These are phyloP conservation scores for Rheum nobile DNA, from an alignment of 148 eudicot genomes.

Conservation along the genomic window DNA sequence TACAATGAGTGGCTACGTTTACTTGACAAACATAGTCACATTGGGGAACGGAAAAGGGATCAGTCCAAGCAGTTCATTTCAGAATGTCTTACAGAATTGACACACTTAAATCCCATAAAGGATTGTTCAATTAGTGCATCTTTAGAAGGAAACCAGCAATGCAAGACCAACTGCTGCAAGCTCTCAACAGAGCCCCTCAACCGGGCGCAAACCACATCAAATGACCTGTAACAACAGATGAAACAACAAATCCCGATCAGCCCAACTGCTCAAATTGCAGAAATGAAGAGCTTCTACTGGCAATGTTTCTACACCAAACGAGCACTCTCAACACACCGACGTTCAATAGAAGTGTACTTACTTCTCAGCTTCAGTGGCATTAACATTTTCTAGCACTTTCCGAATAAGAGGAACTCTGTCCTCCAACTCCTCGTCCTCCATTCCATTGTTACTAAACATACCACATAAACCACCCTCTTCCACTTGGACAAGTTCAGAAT, in stretches of 20 bases:
- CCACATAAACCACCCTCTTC: constrained; percentile 7
- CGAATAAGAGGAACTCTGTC: constrained; percentile 39
- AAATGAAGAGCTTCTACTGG: background rate
- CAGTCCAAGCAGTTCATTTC: background rate
- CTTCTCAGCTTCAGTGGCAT: constrained; percentile 39
- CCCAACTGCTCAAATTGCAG: constrained; percentile 1
- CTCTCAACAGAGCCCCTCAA: constrained; percentile 34
- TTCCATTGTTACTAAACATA: constrained; percentile 12
- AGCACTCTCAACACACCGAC: background rate
- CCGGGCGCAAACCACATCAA: constrained; percentile 41
- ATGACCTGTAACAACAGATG: constrained; percentile 36
- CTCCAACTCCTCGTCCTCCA: constrained; percentile 37
- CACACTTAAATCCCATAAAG: constrained; percentile 40
- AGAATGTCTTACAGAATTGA: constrained; percentile 47
- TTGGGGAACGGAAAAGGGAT: background rate
- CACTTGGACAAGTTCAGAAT: constrained; percentile 21
- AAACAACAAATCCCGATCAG: background rate
- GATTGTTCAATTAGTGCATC: constrained; percentile 48
- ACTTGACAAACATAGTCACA: background rate
- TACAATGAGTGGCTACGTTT: background rate
- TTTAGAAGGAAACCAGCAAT: constrained; percentile 33
- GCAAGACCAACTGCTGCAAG: constrained; percentile 37
- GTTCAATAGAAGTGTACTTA: constrained; percentile 24
- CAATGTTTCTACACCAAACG: background rate
- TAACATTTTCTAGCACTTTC: constrained; percentile 44